phyloP scores from a whole-genome alignment of 495 filamentous ascomycete species.

The Aspergillus bertholletiae region DNA sequence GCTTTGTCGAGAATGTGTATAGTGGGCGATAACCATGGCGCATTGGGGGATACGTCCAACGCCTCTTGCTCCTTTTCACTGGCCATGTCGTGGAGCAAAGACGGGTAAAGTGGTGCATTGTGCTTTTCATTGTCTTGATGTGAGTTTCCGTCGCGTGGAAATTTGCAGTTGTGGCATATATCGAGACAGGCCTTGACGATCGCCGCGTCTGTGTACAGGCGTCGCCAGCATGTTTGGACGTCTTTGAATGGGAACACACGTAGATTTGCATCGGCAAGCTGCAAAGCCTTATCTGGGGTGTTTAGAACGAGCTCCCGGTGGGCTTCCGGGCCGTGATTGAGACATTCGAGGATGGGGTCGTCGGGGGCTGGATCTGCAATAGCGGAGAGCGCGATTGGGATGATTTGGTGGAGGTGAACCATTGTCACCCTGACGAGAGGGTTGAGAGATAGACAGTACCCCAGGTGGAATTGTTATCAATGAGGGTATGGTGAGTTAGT shows the following conservation, averaged over 20 bases:
- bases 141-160: not conserved
- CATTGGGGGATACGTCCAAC: constrained; percentile 8
- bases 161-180: constrained; percentile 25
- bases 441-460: too few relatives aligned
- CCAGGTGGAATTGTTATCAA: too few relatives aligned
- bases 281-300: constrained; percentile 34
- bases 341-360: constrained; percentile 45
- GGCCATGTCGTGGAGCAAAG: constrained; percentile 11
- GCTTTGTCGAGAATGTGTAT: constrained; percentile 72
- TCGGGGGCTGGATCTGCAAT: constrained; percentile 27
- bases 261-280: constrained; percentile 56
- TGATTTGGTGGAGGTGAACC: constrained; percentile 13
- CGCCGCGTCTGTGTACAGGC: constrained; percentile 74
- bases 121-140: not conserved
- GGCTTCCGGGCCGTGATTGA: constrained; percentile 19
- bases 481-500: not conserved
- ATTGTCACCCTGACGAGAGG: not conserved
- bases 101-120: not conserved
- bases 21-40: constrained; percentile 38
- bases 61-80: not conserved
- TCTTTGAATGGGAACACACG: constrained; percentile 73
- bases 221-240: constrained; percentile 70
- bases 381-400: constrained; percentile 23
- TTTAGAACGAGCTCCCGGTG: constrained; percentile 29
- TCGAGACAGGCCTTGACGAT: constrained; percentile 56